Base-by-base conservation (phyloP, 352 stramenopile species). In the Pythium phragmiticola region DNA sequence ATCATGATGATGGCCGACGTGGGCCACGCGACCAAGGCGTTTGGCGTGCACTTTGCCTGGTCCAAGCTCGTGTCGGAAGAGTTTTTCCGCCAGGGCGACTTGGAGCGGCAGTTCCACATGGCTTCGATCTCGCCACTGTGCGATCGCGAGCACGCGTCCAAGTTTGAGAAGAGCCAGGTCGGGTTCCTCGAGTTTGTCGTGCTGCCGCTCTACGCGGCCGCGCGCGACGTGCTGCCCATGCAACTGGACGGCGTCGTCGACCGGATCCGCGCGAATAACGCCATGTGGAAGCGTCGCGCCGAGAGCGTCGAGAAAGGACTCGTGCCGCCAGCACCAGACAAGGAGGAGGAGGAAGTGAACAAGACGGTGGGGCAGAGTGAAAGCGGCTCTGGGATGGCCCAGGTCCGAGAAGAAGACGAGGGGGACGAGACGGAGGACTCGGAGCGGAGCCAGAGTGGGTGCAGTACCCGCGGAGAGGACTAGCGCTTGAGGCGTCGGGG, bases 1-100 rank as follows among this genome's bases (percentile, higher is more conserved):
- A 52, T 90, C 19, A 80, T 89, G 61, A 90, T 92, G 81, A 89
- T 89, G 80, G 76, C 79, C 11, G 83, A 92, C 69, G 46, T 92
- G 7, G 79, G 81, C 12, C 81, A 90, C 42, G 76, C 81, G 0
- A 78, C 82, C 60, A 89, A 90, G 63, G 72, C 77, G 11, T 90
- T 90, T 46, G 76, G 70, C 51, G 42, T 68, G 6, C 81, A 90
- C 43, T 75, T 80, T 21, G 60, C 70, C 14, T 92, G 81, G 83
- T 86, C 81, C 17, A 74, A 76, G 64, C 80, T 75, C 36, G 75
- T 92, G 7, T 59, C 70, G 0, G 81, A 92, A 21, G 81, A 92
- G 68, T 92, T 92, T 49, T 90, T 80, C 57, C 63, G 68, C 0
- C 83, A 92, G 50, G 83, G 83, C 16, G 83, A 92, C 52, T 74